A percentile compares a stretch with the other conserved stretches of the same genome.
Conservation (phyloP, 2,329 filamentous ascomycete species). For the Fusarium sp. region DNA sequence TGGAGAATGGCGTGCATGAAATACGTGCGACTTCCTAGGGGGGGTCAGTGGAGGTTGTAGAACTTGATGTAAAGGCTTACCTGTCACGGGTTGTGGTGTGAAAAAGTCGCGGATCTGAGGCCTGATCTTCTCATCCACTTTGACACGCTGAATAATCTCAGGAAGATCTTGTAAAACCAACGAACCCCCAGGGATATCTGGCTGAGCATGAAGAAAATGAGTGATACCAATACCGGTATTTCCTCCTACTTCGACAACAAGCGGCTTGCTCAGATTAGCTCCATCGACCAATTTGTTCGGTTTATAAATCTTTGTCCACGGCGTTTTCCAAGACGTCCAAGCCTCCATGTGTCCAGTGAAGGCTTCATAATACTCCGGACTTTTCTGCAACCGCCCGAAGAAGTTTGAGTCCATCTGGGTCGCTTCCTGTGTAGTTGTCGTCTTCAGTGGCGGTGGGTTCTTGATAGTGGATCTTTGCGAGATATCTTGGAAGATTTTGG, state of each 20-base stretch:
- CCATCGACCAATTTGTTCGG: conserved; percentile 18
- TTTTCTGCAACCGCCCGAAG: conserved; percentile 36
- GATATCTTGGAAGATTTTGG: conserved; percentile 36
- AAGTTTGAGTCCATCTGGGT: conserved; percentile 37
- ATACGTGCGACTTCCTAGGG: conserved; percentile 56
- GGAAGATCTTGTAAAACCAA: conserved; percentile 37
- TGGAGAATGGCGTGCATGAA: conserved; percentile 63
- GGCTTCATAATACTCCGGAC: conserved; percentile 34
- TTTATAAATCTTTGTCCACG: conserved; percentile 40
- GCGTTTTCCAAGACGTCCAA: conserved; percentile 39
- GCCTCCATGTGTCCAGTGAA: conserved; percentile 40
- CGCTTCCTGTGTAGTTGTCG: conserved; percentile 24
- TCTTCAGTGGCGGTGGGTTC: conserved; percentile 21
- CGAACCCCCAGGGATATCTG: conserved; percentile 15
- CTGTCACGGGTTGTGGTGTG: conserved; percentile 23
- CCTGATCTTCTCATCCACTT: conserved; percentile 27
- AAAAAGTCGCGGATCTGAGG: conserved; percentile 40
- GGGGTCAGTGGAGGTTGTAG: fast-evolving
- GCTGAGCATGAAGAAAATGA: conserved; percentile 10
- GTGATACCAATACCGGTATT: conserved; percentile 40
- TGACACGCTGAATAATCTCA: conserved; percentile 20
- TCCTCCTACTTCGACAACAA: conserved; percentile 36
- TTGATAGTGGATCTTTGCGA: conserved; percentile 27
- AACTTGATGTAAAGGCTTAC: not conserved
- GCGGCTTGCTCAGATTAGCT: conserved; percentile 15